Evolutionary conservation across 2,329 filamentous ascomycete species (phyloP).

Genomic region (Gaeumannomyces tritici): DNA sequence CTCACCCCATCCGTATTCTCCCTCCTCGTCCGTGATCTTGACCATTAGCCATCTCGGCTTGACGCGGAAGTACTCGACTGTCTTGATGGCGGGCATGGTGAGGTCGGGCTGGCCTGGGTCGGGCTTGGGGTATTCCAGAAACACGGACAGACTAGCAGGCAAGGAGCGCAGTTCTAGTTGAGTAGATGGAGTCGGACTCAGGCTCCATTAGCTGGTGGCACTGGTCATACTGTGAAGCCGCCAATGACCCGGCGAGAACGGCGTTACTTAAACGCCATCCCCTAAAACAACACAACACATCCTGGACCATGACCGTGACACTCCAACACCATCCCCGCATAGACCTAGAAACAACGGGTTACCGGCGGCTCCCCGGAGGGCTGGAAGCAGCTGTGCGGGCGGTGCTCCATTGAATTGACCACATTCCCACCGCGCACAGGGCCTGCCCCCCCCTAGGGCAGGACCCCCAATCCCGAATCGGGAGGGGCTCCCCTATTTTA

Average conservation of each 20-base stretch:
- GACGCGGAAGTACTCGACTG: slow-evolving; percentile 57
- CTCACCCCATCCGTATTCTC: slow-evolving; percentile 55
- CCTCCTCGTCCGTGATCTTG: slow-evolving; percentile 53
- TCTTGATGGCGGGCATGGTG: slow-evolving; percentile 34
- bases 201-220: not conserved
- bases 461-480: not conserved
- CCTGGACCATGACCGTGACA: not conserved
- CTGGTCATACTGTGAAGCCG: not conserved
- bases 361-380: not conserved
- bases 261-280: not conserved
- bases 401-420: too few relatives aligned
- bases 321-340: not conserved
- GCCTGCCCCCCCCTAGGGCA: too few relatives aligned
- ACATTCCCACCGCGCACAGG: too few relatives aligned
- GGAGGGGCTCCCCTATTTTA: not conserved
- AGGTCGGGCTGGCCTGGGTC: not conserved
- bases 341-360: not conserved
- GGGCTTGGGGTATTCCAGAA: not conserved
- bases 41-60: slow-evolving; percentile 61
- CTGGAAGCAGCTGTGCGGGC: not conserved
- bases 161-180: not conserved
- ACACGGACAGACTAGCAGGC: not conserved
- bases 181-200: too few relatives aligned
- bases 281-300: not conserved
- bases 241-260: not conserved